Conservation (phyloP, 371 early-diverging fungal genomes). For the Mucor sp. region DNA sequence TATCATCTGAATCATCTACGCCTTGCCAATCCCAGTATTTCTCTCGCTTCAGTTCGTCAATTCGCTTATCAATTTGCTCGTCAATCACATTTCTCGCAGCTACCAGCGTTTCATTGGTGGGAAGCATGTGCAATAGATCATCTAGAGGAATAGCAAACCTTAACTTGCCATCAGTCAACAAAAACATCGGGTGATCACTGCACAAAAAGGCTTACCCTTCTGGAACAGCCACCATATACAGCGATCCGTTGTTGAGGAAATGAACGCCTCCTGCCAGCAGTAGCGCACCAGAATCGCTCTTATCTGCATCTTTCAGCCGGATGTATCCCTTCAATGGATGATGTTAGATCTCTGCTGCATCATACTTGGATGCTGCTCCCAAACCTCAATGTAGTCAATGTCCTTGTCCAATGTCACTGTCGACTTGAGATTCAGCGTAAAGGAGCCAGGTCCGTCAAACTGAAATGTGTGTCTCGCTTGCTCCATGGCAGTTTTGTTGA, state of each 20-base stretch:
- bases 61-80: constrained; percentile 39
- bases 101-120: constrained; percentile 47
- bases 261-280: constrained; percentile 61
- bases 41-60: constrained; percentile 32
- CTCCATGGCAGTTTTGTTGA: constrained; percentile 35
- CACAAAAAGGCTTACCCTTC: constrained; percentile 40
- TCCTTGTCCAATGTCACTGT: constrained; percentile 45
- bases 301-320: constrained; percentile 55
- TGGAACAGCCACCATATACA: constrained; percentile 59
- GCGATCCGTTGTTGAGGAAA: constrained; percentile 56
- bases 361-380: background rate
- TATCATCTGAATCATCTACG: constrained; percentile 21
- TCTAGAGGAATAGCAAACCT: constrained; percentile 41
- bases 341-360: background rate
- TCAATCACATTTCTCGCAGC: constrained; percentile 23
- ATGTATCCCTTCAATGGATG: constrained; percentile 46
- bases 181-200: background rate
- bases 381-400: constrained; percentile 59
- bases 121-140: constrained; percentile 62
- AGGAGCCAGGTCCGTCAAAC: constrained; percentile 39
- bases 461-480: constrained; percentile 38
- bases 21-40: constrained; percentile 29
- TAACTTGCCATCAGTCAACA: background rate
- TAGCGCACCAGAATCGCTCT: constrained; percentile 55
- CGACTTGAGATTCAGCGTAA: constrained; percentile 52